Evolutionary conservation across 371 early-diverging fungal genomes (phyloP), one percentile per base, ranked within the genome.

Genomic region (Haplosporangium sp.): DNA sequence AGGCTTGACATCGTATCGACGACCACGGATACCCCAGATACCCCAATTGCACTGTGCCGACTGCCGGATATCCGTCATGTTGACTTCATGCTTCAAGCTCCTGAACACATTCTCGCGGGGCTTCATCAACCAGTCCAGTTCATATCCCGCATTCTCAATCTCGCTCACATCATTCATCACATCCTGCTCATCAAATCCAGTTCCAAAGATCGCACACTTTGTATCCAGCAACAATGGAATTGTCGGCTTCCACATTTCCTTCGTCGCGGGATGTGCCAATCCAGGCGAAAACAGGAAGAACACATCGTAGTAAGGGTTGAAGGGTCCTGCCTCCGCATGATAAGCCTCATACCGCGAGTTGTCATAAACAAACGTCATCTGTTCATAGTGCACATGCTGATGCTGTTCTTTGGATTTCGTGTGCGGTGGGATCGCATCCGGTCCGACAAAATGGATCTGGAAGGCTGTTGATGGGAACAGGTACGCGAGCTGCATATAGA

Each of bases 261-360:
- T 88, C 21, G 89, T 86, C 5, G 82, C 42, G 1, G 85, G 85
- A 40, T 94, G 92, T 5, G 89, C 92, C 46, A 94, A 83, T 29
- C 94, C 95, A 12, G 95, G 94, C 21, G 90, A 90, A 82, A 95
- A 95, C 70, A 94, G 62, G 76, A 95, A 94, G 82, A 93, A 95
- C 16, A 93, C 79, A 62, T 94, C 94, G 41, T 87, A 89, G 64
- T 91, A 94, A 48, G 93, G 94, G 74, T 95, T 94, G 67, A 94
- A 95, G 55, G 90, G 90, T 21, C 71, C 84, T 76, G 80, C 71
- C 64, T 74, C 81, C 2, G 81, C 75, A 45, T 74, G 81, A 37
- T 81, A 75, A 6, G 71, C 5, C 59, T 74, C 81, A 36, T 81
- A 71, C 36, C 75, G 75, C 14, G 81, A 71, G 41, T 51, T 74